These are phyloP conservation scores for Picea glauca DNA, from an alignment of 75 land plant genomes.

Conservation along the genomic window DNA sequence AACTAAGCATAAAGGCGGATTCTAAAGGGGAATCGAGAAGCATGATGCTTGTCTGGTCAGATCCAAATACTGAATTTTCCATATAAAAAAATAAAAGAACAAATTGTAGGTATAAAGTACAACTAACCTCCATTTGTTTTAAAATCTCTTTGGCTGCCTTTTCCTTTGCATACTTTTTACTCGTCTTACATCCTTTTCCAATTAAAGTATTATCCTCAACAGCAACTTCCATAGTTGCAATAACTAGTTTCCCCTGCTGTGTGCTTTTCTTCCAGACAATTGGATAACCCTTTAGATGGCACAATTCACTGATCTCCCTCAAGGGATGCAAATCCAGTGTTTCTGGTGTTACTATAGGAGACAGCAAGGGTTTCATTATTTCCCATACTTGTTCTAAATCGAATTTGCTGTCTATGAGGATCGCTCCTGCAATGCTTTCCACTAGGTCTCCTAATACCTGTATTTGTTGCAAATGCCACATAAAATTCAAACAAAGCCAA, in stretches of 20 bases:
- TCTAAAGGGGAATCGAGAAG: background rate
- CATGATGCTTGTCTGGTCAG: background rate
- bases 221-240: slow-evolving; percentile 47
- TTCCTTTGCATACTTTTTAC: slow-evolving; percentile 58
- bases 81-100: background rate
- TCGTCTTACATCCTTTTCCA: slow-evolving; percentile 31
- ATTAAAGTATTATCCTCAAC: slow-evolving; percentile 37
- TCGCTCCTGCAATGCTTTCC: slow-evolving; percentile 98
- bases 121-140: slow-evolving; percentile 56
- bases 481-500: background rate
- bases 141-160: slow-evolving; percentile 58
- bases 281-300: slow-evolving; percentile 51
- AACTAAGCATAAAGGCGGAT: background rate
- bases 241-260: slow-evolving; percentile 27
- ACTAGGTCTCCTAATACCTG: slow-evolving; percentile 93
- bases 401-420: slow-evolving; percentile 69
- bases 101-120: background rate
- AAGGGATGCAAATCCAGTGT: slow-evolving; percentile 70
- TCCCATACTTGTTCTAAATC: slow-evolving; percentile 75
- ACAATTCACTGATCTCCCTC: slow-evolving; percentile 70
- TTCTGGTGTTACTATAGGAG: slow-evolving; percentile 90
- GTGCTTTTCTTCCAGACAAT: slow-evolving; percentile 30
- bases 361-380: slow-evolving; percentile 66
- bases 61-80: background rate
- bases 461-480: background rate